phyloP scores from a whole-genome alignment of 2,329 filamentous ascomycete genomes.

The Lasiodiplodia hormozganensis region DNA sequence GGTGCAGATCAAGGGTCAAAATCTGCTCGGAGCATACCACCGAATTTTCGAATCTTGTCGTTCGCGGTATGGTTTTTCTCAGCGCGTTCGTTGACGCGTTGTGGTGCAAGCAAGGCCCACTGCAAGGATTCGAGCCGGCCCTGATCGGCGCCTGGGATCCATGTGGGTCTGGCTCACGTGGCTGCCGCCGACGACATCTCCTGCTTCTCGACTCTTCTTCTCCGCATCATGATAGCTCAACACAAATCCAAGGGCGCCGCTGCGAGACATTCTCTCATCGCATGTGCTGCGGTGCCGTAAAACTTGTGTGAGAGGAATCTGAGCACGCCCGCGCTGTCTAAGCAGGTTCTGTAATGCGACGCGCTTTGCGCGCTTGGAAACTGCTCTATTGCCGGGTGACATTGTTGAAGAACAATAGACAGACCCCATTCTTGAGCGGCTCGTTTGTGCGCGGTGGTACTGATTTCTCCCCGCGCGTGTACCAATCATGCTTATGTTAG shows the following conservation, averaged over 20 bases:
- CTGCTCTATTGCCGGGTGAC: constrained; percentile 17
- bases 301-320: constrained; percentile 13
- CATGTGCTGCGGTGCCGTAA: constrained; percentile 8
- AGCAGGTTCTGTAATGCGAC: constrained; percentile 6
- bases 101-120: constrained; percentile 16
- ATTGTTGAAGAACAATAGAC: background rate
- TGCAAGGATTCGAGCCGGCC: constrained; percentile 11
- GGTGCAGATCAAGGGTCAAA: background rate
- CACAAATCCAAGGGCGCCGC: constrained; percentile 19
- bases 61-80: background rate
- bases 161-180: background rate
- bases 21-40: background rate
- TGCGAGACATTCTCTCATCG: background rate
- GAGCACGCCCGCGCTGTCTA: background rate
- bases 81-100: background rate
- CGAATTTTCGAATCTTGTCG: background rate
- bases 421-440: background rate
- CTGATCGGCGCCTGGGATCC: constrained; percentile 26
- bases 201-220: background rate
- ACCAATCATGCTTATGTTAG: background rate
- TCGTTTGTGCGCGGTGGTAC: background rate
- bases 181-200: constrained; percentile 15
- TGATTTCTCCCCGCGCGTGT: background rate
- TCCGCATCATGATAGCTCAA: background rate
- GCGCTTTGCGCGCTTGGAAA: background rate